Conservation (phyloP, 2,329 filamentous ascomycete genomes). For the Aureobasidium sp. region DNA sequence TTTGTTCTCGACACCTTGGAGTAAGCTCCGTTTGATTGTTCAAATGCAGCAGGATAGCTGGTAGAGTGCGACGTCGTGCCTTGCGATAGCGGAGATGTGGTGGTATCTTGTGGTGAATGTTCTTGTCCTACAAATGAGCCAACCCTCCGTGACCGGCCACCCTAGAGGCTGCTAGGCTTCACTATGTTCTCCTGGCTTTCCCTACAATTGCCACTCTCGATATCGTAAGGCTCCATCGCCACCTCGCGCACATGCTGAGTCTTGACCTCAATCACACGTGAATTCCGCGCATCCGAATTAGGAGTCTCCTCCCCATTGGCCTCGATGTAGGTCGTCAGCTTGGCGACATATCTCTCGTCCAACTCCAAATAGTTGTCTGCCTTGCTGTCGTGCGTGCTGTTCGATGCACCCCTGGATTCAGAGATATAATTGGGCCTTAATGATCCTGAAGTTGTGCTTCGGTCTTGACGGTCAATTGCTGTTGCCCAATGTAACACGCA, state of each 20-base stretch:
- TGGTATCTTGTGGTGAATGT: not conserved
- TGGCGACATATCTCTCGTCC: not conserved
- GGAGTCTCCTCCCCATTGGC: not conserved
- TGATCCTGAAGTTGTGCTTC: not conserved
- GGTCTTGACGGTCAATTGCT: constrained; percentile 24
- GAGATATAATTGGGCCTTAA: not conserved
- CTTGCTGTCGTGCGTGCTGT: not conserved
- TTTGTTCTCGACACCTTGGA: not conserved
- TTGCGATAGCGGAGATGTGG: not conserved
- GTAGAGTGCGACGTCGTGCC: not conserved
- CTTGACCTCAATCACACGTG: not conserved
- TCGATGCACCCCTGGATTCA: not conserved
- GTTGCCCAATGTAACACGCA: constrained; percentile 54
- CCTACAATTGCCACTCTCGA: not conserved
- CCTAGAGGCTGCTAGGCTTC: not conserved
- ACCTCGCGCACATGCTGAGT: not conserved
- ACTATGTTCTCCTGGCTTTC: not conserved
- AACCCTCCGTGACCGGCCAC: not conserved
- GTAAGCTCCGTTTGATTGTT: not conserved
- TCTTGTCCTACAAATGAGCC: not conserved
- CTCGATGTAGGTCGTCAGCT: not conserved
- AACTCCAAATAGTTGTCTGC: not conserved
- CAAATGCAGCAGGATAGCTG: not conserved
- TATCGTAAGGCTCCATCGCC: not conserved
- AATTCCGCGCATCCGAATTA: not conserved